Conservation (phyloP, 73 alveolate genomes). For the Tetrahymena elliotti region DNA sequence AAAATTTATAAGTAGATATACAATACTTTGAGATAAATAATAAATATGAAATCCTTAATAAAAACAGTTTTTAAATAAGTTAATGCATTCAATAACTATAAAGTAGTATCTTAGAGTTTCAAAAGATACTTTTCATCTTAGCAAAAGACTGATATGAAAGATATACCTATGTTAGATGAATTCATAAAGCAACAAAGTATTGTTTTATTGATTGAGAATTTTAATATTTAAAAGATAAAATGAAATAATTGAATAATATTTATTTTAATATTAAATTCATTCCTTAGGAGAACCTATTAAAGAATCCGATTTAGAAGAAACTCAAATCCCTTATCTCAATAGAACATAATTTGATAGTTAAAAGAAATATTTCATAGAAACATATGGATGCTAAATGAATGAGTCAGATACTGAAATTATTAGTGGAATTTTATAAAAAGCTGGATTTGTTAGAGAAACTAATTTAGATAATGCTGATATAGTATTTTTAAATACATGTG, state of each 20-base stretch:
- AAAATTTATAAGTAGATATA: background rate
- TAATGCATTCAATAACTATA: background rate
- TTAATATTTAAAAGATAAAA: background rate
- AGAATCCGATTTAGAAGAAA: background rate
- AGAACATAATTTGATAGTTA: background rate
- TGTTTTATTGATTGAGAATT: background rate
- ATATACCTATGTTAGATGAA: conserved; percentile 2
- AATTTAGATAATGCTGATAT: conserved; percentile 54
- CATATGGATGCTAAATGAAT: conserved; percentile 78
- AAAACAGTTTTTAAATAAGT: background rate
- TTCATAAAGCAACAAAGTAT: background rate
- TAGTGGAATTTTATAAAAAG: conserved; percentile 43
- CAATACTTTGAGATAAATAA: no score
- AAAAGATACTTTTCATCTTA: background rate
- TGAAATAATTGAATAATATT: background rate
- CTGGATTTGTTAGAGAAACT: conserved; percentile 40
- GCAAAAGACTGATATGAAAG: background rate
- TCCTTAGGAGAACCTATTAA: background rate
- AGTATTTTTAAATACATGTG: conserved; percentile 71
- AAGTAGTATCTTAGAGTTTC: background rate
- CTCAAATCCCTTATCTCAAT: background rate
- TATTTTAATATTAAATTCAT: no score
- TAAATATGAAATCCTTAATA: background rate
- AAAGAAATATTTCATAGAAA: conserved; percentile 50
- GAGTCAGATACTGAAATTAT: conserved; percentile 62